Evolutionary conservation across 495 filamentous ascomycete genomes (phyloP), one percentile per base, ranked within the genome.

Genomic region (Acidiella bohemica): DNA sequence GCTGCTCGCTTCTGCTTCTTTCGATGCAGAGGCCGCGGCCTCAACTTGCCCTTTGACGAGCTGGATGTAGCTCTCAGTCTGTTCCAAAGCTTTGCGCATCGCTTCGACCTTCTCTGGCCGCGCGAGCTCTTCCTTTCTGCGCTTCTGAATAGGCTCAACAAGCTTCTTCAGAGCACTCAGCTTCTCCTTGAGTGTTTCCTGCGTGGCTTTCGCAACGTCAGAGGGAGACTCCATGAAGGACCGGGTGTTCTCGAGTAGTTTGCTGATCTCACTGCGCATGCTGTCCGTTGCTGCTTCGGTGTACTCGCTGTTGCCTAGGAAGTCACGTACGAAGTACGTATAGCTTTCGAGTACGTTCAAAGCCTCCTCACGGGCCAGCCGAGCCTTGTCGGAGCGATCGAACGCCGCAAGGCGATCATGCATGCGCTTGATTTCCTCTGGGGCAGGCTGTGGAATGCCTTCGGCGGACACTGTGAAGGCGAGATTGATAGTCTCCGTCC

Each of bases 321-420:
- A 65, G 60, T 95, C 92, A 4, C 85, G 77, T 28, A 79, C 73
- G 44, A 74, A 78, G 68, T 99, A 99, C 30, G 86, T 93, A 58
- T 81, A 93, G n/a, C 71, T 75, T 58, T 99, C 90, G 19, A 99
- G 74, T 50, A 81, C 78, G 63, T 99, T 99, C 20, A 94, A 64
- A 8, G 82, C 72, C 59, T 94, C 90, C 57, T 94, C 87, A 23
- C 88, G 78, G 31, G 75, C 64, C 29, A 75, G 60, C 21, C 86
- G 82, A 4, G 78, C 70, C 32, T 66, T 65, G 61, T 99, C 90
- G 1, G 84, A 95, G 17, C 71, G 65, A 49, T 86, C 85, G 44
- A 95, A 93, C 2, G 82, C 77, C 51, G 72, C 63, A 34, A 95
- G 67, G 47, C 62, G 58, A 28, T 74, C 67, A 53, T 78, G 78